Base-by-base conservation (phyloP, 371 early-diverging fungal species). In the Apophysomyces variabilis region DNA sequence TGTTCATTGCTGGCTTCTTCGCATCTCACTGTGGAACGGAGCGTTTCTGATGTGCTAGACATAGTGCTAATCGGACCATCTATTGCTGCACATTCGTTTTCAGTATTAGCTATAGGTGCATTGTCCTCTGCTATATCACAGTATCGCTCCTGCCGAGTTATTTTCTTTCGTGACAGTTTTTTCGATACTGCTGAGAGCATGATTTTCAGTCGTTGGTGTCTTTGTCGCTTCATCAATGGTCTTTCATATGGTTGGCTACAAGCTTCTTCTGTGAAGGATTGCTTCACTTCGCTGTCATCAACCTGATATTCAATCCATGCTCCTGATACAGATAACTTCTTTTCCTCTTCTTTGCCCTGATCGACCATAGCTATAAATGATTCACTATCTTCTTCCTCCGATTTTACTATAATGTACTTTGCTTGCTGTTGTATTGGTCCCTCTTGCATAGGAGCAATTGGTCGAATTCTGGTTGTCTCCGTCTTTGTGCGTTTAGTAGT, bases 171-270 rank as follows among this genome's bases (percentile, higher is more conserved):
- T 35, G 81, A 72, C 36, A 87, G 68, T 58, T 77, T 82, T 62
- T 82, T 79, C 1, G 85, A 83, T 12, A 85, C 75, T 13, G 85
- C 80, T 12, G 85, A 79, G 4, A 87, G 69, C 77, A 87, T 76
- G 41, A 86, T 76, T 7, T 70, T 67, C 4, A 32, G 41, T 41
- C 61, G 54, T 38, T 46, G 26, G 44, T 44, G 67, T 9, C 39
- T 39, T 18, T 60, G 32, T 26, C 32, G 32, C 32, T 26, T 43
- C 18, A 6, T 38, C 12, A 12, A 8, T 8, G 45, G 12, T 13
- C 16, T 13, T 13, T 45, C 13, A 12, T 13, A 13, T 13, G 46
- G 13, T 45, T 13, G 46, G 16, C 16, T n/a, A 6, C 16, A 18
- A 7, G n/a, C 7, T 7, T 6, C 6, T 45, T n/a, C 16, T 26